Conservation (phyloP, 257 asterid genomes). For the Solanum etuberosum region DNA sequence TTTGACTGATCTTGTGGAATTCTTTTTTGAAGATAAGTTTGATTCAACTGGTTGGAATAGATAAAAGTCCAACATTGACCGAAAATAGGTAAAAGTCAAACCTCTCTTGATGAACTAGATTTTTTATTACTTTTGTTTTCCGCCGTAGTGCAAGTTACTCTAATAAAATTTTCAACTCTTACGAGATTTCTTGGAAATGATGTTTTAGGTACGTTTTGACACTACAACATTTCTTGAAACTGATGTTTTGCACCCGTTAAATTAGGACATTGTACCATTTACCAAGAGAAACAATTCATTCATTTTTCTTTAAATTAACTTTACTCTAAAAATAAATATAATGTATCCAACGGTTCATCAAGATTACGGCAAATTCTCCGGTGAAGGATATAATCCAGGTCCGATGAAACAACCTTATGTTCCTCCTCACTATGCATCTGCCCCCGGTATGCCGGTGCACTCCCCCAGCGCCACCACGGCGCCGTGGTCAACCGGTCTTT, state of each 20-base stretch:
- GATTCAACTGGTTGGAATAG: too few species aligned
- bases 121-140: too few species aligned
- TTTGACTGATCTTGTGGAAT: too few species aligned
- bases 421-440: neutral
- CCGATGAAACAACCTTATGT: neutral
- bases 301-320: neutral
- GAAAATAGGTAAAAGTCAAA: too few species aligned
- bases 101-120: accelerated
- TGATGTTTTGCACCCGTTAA: neutral
- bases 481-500: conserved; percentile 8
- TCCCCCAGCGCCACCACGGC: neutral
- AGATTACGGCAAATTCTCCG: neutral
- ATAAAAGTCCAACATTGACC: too few species aligned
- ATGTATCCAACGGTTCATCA: neutral
- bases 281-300: neutral
- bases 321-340: neutral
- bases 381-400: neutral
- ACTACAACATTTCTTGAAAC: neutral
- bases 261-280: neutral
- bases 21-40: too few species aligned
- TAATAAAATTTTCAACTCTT: neutral
- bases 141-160: neutral
- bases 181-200: neutral
- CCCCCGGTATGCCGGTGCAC: neutral
- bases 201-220: neutral